Percentiles rank a stretch among this genome's conserved stretches.
phyloP scores from a whole-genome alignment of 257 asterid genomes.

The Rubia yunnanensis region DNA sequence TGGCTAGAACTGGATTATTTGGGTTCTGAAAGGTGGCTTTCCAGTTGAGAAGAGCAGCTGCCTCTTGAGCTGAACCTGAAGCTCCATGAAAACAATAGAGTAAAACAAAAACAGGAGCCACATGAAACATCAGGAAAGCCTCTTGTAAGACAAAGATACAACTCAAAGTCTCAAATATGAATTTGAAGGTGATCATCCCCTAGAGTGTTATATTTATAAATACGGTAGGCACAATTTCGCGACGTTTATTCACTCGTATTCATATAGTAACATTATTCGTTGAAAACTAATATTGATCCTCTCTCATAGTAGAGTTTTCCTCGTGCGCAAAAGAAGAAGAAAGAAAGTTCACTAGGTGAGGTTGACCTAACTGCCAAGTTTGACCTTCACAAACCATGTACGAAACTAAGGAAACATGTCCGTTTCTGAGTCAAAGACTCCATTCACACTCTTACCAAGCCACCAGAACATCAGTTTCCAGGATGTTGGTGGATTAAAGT shows the following conservation, averaged over 20 bases:
- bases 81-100: not conserved
- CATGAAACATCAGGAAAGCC: slow-evolving; percentile 21
- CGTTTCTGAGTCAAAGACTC: not conserved
- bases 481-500: not conserved
- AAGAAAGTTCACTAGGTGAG: not conserved
- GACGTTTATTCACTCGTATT: no score
- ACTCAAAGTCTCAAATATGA: not conserved
- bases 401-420: not conserved
- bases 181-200: not conserved
- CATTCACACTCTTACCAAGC: not conserved
- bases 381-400: not conserved
- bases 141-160: slow-evolving; percentile 66
- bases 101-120: not conserved
- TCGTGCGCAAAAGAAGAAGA: not conserved
- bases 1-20: slow-evolving; percentile 8
- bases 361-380: not conserved
- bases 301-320: not conserved
- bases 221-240: no score
- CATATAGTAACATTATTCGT: no score
- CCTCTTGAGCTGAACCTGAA: slow-evolving; percentile 12
- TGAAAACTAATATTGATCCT: not conserved
- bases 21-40: slow-evolving; percentile 12
- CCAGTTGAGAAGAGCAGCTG: slow-evolving; percentile 17
- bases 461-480: not conserved
- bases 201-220: not conserved